Base-by-base conservation (phyloP, 805 yeast genomes). In the Myxozyma udenii region DNA sequence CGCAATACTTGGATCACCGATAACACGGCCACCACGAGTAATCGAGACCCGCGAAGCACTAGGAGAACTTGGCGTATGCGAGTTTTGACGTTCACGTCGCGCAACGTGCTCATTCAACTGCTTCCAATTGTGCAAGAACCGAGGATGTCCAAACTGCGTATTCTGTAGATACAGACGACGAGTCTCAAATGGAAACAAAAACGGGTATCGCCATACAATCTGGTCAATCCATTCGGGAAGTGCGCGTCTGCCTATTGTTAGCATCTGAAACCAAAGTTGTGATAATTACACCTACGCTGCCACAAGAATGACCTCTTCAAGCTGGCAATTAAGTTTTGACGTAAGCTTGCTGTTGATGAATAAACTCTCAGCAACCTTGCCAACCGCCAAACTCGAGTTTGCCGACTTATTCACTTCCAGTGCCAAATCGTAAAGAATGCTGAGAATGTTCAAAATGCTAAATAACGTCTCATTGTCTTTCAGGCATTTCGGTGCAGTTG, bases 61-160 rank as follows among this genome's bases (percentile, higher is more conserved):
- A 40, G 32, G 40, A 30, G 35, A 25, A n/a, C 32, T 35, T 9
- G 33, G 12, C 9, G 33, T 9, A 28, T 9, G 12, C 9, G 33
- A 28, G 33, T 28, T 28, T 28, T 14, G 9, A 28, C 47, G 28
- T 12, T 47, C 51, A 26, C 49, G 46, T 25, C 44, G 42, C 19
- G 25, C 22, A 3, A 25, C 14, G 6, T 35, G 21, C 12, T 30
- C 41, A 23, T 5, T 30, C n/a, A 11, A 26, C 18, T 21, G n/a
- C n/a, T 35, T 25, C 96, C 96, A 88, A 41, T 80, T 74, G 53
- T 84, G 84, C 50, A 91, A 83, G 42, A 87, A 71, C 50, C 97
- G 75, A 1, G 95, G 85, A 64, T 87, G 84, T 0, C 98, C 98
- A 71, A 86, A 90, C 0, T 97, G 89, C 0, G 96, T 87, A 5